phyloP scores from a whole-genome alignment of 2,329 filamentous ascomycete species.

The Thelonectria discophora region DNA sequence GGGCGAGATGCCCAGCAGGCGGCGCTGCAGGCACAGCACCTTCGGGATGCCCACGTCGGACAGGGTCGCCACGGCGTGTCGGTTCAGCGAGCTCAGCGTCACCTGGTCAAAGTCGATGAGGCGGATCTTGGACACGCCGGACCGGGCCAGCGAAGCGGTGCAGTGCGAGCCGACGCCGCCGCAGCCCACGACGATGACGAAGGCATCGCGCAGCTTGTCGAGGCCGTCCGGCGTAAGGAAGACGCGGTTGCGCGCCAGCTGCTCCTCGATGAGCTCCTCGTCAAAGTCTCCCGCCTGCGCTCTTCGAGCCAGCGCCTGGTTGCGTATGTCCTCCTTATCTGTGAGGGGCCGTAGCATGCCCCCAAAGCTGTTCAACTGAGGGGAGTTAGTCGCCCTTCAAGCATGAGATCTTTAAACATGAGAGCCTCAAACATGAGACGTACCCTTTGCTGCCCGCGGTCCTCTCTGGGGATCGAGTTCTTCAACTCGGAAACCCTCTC shows the following conservation, averaged over 20 bases:
- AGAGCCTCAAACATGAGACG: too few relatives aligned
- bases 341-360: conserved; percentile 56
- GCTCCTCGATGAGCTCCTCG: conserved; percentile 88
- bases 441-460: conserved; percentile 36
- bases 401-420: too few relatives aligned
- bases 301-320: conserved; percentile 65
- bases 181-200: conserved; percentile 89
- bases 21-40: conserved; percentile 81
- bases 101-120: conserved; percentile 98
- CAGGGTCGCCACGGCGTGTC: conserved; percentile 94
- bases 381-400: conserved; percentile 34
- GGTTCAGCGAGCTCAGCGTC: conserved; percentile 89
- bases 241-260: conserved; percentile 90
- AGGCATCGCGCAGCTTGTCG: conserved; percentile 78
- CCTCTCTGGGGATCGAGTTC: conserved; percentile 61
- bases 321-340: conserved; percentile 70
- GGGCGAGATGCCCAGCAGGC: conserved; percentile 86
- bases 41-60: conserved; percentile 94
- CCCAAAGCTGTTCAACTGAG: conserved; percentile 69
- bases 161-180: conserved; percentile 96
- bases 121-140: conserved; percentile 86
- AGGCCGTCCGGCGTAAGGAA: conserved; percentile 88
- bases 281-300: conserved; percentile 72
- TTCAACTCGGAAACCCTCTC: conserved; percentile 66
- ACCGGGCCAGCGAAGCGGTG: conserved; percentile 83